A percentile compares a stretch with the other conserved stretches of the same genome.
Conservation (phyloP, 2,329 filamentous ascomycete species). For the Ceratocystis eucalypticola region DNA sequence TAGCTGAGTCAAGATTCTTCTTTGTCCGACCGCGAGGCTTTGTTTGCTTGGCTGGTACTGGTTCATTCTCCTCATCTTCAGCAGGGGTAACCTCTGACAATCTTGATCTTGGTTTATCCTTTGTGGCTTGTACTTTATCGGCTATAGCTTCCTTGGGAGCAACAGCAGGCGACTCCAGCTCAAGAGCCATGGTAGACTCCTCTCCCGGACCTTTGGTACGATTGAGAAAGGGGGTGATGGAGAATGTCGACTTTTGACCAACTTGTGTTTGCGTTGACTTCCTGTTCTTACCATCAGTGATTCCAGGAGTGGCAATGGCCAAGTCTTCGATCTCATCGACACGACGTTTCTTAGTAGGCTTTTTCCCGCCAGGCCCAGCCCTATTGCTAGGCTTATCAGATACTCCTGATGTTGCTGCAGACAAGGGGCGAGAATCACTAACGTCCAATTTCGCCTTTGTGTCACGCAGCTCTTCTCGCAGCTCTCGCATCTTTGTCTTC, state of each 20-base stretch:
- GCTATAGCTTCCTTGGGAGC: neutral
- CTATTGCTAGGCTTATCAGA: constrained; percentile 24
- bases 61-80: constrained; percentile 8
- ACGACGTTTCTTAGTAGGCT: constrained; percentile 34
- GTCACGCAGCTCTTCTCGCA: constrained; percentile 30
- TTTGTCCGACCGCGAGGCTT: constrained; percentile 15
- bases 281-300: constrained; percentile 36
- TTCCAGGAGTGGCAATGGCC: constrained; percentile 34
- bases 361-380: constrained; percentile 24
- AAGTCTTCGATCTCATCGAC: constrained; percentile 36
- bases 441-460: constrained; percentile 33
- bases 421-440: constrained; percentile 21
- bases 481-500: constrained; percentile 58
- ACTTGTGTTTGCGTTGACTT: constrained; percentile 43
- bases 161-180: constrained; percentile 12
- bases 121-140: constrained; percentile 15
- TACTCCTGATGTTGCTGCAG: neutral
- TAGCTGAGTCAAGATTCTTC: constrained; percentile 7
- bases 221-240: constrained; percentile 86
- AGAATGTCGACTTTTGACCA: constrained; percentile 84
- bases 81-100: constrained; percentile 15
- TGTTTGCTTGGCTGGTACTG: constrained; percentile 1
- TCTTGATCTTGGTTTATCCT: constrained; percentile 15
- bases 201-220: constrained; percentile 43
- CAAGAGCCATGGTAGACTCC: constrained; percentile 13